Evolutionary conservation across 2,329 filamentous ascomycete genomes (phyloP).

Genomic region (Dothideomycetes sp.): DNA sequence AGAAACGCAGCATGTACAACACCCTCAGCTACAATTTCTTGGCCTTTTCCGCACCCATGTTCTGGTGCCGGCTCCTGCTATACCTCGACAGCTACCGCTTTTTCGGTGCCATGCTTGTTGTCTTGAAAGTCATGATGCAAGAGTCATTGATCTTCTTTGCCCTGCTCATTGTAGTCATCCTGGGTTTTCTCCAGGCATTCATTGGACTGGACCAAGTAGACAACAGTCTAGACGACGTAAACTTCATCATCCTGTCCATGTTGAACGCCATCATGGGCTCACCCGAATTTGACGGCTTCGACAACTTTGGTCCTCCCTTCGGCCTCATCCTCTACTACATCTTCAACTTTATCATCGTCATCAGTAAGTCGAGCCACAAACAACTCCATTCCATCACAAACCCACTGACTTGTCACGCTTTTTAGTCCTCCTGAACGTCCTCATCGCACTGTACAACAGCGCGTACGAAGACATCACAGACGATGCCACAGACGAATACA

Average conservation of each 20-base stretch:
- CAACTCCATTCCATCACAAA: background rate
- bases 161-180: slow-evolving; percentile 68
- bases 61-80: slow-evolving; percentile 85
- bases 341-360: slow-evolving; percentile 96
- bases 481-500: slow-evolving; percentile 88
- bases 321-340: slow-evolving; percentile 93
- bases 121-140: slow-evolving; percentile 62
- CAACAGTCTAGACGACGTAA: slow-evolving; percentile 47
- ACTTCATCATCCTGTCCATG: slow-evolving; percentile 72
- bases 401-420: slow-evolving; percentile 18
- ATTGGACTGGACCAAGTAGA: slow-evolving; percentile 81
- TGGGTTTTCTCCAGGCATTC: slow-evolving; percentile 88
- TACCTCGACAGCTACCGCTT: slow-evolving; percentile 91
- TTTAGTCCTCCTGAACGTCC: slow-evolving; percentile 88
- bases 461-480: slow-evolving; percentile 92
- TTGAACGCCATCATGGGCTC: slow-evolving; percentile 83
- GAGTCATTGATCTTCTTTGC: slow-evolving; percentile 91
- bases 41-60: slow-evolving; percentile 88
- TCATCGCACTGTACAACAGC: slow-evolving; percentile 94
- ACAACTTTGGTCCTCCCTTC: slow-evolving; percentile 84
- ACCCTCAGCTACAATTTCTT: slow-evolving; percentile 85
- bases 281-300: slow-evolving; percentile 82
- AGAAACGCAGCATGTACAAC: slow-evolving; percentile 54
- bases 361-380: slow-evolving; percentile 36
- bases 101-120: slow-evolving; percentile 96